A percentile compares a stretch with the other conserved stretches of the same genome.
These are phyloP conservation scores for Myriosclerotinia scirpicola DNA, from an alignment of 2,329 filamentous ascomycete genomes.

Conservation along the genomic window DNA sequence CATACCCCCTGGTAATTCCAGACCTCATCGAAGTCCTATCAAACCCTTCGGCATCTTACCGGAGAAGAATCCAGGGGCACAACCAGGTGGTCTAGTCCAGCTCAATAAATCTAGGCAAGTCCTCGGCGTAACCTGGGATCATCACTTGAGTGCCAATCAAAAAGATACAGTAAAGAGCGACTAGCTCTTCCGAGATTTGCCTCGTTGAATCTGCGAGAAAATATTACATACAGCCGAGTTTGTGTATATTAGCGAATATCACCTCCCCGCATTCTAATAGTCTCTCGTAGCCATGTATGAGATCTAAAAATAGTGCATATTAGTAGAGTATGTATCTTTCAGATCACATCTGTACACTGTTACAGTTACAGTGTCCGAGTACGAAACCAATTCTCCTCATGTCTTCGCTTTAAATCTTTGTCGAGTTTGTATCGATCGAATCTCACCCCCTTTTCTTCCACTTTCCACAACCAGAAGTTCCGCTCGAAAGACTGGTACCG, in stretches of 20 bases:
- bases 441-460: constrained; percentile 10
- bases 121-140: too few relatives aligned
- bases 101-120: too few relatives aligned
- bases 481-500: neutral
- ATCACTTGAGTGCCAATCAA: too few relatives aligned
- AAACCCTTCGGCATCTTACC: too few relatives aligned
- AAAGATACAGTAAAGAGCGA: neutral
- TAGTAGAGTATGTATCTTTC: neutral
- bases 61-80: too few relatives aligned
- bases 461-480: neutral
- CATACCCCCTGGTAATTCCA: too few relatives aligned
- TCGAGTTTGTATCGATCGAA: constrained; percentile 2
- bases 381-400: neutral
- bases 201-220: too few relatives aligned
- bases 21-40: too few relatives aligned
- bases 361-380: neutral
- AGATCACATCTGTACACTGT: neutral
- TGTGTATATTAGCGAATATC: too few relatives aligned
- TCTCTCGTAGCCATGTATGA: neutral
- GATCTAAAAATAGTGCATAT: neutral
- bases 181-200: neutral
- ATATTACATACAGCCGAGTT: too few relatives aligned
- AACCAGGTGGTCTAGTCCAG: too few relatives aligned
- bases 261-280: neutral
- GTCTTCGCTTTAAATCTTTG: neutral